Percentiles rank a stretch among this genome's conserved stretches.
These are phyloP conservation scores for Cyberlindnera lachancei DNA, from an alignment of 805 yeast genomes.

Conservation along the genomic window DNA sequence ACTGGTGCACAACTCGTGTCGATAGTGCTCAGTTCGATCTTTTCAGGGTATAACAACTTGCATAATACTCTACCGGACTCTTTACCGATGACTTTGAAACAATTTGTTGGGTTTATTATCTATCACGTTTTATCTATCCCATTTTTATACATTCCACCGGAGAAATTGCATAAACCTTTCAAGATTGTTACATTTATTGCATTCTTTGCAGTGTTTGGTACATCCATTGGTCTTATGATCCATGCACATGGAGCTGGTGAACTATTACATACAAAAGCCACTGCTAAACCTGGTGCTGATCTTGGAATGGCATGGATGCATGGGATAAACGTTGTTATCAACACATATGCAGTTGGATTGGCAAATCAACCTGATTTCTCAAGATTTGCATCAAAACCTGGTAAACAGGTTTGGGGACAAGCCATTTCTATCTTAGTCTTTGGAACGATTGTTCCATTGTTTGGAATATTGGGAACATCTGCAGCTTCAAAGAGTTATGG, in stretches of 20 bases:
- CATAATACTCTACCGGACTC: conserved; percentile 32
- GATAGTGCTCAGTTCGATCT: conserved; percentile 31
- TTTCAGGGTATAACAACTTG: conserved; percentile 30
- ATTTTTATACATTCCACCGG: conserved; percentile 26
- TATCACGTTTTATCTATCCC: conserved; percentile 30
- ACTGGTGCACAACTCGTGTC: conserved; percentile 39
- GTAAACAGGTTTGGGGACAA: conserved; percentile 32
- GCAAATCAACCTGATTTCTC: conserved; percentile 27
- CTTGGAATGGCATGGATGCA: conserved; percentile 26
- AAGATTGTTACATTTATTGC: conserved; percentile 23
- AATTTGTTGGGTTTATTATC: conserved; percentile 33
- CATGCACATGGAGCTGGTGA: conserved; percentile 28
- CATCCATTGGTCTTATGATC: conserved; percentile 25
- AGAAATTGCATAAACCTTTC: conserved; percentile 23
- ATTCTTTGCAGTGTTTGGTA: conserved; percentile 29
- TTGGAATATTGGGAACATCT: conserved; percentile 39
- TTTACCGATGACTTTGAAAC: conserved; percentile 33
- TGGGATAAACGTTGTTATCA: conserved; percentile 24
- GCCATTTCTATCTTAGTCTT: conserved; percentile 28
- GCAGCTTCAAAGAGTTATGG: conserved; percentile 35
- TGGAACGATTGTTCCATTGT: conserved; percentile 37
- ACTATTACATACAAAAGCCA: conserved; percentile 22
- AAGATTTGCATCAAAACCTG: conserved; percentile 32
- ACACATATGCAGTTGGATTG: conserved; percentile 25
- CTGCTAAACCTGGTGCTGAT: conserved; percentile 21